Conservation (phyloP, 2,329 filamentous ascomycete genomes). For the Ophiostoma novo-ulmi region DNA sequence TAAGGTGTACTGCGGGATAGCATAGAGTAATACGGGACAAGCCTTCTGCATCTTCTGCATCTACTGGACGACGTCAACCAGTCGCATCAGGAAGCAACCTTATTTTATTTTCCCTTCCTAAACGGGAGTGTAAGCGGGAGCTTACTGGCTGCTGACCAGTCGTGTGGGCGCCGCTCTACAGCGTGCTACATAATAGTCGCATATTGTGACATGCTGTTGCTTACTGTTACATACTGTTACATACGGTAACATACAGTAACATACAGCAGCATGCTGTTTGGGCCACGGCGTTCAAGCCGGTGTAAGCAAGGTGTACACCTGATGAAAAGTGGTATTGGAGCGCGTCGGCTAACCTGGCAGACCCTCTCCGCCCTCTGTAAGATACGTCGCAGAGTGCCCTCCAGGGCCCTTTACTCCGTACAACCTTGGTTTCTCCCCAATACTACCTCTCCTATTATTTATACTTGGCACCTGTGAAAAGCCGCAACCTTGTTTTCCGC, state of each 20-base stretch:
- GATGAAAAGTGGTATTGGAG: slow-evolving; percentile 7
- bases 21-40: background rate
- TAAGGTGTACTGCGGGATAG: background rate
- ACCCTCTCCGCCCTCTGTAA: background rate
- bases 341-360: background rate
- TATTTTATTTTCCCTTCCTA: slow-evolving; percentile 7
- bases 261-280: background rate
- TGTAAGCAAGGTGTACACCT: background rate
- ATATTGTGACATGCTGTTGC: background rate
- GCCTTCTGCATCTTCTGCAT: background rate
- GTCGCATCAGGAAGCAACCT: slow-evolving; percentile 8
- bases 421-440: background rate
- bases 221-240: too few species aligned
- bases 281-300: slow-evolving; percentile 1
- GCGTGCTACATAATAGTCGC: background rate
- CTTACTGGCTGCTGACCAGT: background rate
- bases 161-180: background rate
- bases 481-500: slow-evolving; percentile 10
- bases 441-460: slow-evolving; percentile 10
- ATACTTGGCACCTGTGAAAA: background rate
- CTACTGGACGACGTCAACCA: background rate
- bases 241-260: background rate
- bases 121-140: background rate
- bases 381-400: background rate
- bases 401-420: background rate